Conservation (phyloP, 2,329 filamentous ascomycete genomes). For the Aureobasidium sp. region DNA sequence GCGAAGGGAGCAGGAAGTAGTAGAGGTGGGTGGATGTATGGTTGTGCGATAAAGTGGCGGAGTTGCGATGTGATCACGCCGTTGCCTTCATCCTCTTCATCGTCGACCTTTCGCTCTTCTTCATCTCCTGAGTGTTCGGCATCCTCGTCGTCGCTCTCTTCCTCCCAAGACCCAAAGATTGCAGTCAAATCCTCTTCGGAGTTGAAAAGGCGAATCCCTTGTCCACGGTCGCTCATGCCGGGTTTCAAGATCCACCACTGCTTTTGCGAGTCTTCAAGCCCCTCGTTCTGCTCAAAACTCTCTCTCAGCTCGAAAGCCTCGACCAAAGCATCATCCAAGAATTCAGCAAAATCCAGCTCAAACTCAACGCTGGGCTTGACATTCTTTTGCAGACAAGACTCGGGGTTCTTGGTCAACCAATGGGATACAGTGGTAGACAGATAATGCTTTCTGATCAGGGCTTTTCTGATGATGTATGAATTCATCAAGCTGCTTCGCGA, state of each 20-base stretch:
- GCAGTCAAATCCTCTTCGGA: slow-evolving; percentile 71
- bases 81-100: slow-evolving; percentile 31
- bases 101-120: slow-evolving; percentile 22
- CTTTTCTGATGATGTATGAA: slow-evolving; percentile 92
- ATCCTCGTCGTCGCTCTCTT: slow-evolving; percentile 23
- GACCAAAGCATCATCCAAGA: slow-evolving; percentile 83
- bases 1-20: slow-evolving; percentile 47
- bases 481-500: slow-evolving; percentile 61
- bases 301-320: slow-evolving; percentile 76
- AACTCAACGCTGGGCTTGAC: slow-evolving; percentile 76
- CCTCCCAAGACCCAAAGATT: slow-evolving; percentile 85
- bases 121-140: slow-evolving; percentile 27
- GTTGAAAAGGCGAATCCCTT: slow-evolving; percentile 84
- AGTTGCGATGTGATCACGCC: slow-evolving; percentile 79
- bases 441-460: slow-evolving; percentile 92
- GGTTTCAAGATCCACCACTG: slow-evolving; percentile 90
- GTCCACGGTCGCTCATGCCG: slow-evolving; percentile 91
- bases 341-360: slow-evolving; percentile 94
- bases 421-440: slow-evolving; percentile 72
- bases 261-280: slow-evolving; percentile 31
- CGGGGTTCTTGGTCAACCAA: slow-evolving; percentile 77
- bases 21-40: slow-evolving; percentile 84
- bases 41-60: slow-evolving; percentile 90
- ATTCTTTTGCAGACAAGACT: slow-evolving; percentile 57
- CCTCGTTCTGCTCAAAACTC: slow-evolving; percentile 62